phyloP scores from a whole-genome alignment of 1,139 yeast genomes.

The Pichia sp. region DNA sequence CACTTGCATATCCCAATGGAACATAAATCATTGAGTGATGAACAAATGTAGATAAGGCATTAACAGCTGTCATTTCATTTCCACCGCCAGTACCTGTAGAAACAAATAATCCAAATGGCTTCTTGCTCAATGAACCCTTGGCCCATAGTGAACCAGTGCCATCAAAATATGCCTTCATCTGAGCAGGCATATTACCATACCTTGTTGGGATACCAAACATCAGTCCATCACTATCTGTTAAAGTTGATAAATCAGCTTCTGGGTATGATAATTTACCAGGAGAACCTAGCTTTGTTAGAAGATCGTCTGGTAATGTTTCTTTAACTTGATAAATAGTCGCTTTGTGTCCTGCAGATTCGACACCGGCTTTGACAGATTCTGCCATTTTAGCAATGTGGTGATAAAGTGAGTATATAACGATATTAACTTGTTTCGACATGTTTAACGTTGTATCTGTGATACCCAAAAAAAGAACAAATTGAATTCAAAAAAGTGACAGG shows the following conservation, averaged over 20 bases:
- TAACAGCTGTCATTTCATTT: constrained; percentile 63
- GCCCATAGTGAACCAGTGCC: constrained; percentile 79
- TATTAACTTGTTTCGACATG: constrained; percentile 22
- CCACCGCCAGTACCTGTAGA: constrained; percentile 84
- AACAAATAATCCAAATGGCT: constrained; percentile 66
- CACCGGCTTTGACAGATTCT: constrained; percentile 59
- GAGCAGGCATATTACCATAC: constrained; percentile 75
- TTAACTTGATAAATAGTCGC: constrained; percentile 72
- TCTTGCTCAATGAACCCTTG: constrained; percentile 61
- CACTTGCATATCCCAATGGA: constrained; percentile 68
- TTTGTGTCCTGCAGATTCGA: constrained; percentile 62
- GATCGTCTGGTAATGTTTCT: constrained; percentile 65
- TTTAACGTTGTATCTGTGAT: not conserved
- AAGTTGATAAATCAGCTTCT: constrained; percentile 50
- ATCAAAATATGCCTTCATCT: constrained; percentile 76
- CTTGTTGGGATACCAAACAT: constrained; percentile 78
- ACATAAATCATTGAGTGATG: constrained; percentile 75
- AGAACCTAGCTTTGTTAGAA: constrained; percentile 55
- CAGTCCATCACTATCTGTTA: constrained; percentile 63
- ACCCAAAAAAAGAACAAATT: too few relatives aligned
- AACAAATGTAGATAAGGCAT: constrained; percentile 56
- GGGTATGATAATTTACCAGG: constrained; percentile 63
- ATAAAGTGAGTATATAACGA: constrained; percentile 73
- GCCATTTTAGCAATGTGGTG: constrained; percentile 69
- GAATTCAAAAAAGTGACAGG: not conserved